Percentiles rank a stretch among this genome's conserved stretches.
Conservation (phyloP, 305 asterid species). For the Fraxinus baroniana region DNA sequence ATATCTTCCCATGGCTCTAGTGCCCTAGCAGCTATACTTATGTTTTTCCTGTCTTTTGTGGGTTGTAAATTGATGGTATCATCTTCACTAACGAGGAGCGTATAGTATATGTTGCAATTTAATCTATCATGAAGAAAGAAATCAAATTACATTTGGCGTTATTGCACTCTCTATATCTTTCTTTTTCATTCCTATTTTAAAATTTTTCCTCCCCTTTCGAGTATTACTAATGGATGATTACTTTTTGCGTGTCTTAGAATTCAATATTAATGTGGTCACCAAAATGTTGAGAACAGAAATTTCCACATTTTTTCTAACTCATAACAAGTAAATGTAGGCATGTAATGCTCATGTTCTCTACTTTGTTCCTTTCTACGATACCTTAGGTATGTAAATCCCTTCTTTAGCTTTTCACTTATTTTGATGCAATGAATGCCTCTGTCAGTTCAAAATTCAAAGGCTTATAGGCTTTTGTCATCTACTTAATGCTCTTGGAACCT, state of each 20-base stretch:
- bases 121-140: background rate
- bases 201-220: no score
- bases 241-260: no score
- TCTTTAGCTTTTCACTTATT: background rate
- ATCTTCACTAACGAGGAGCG: background rate
- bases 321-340: constrained; percentile 43
- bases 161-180: no score
- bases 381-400: constrained; percentile 45
- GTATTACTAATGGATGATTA: no score
- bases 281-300: background rate
- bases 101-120: background rate
- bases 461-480: constrained; percentile 3
- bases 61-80: background rate
- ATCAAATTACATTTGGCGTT: no score
- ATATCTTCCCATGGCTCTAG: background rate
- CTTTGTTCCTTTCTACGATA: constrained; percentile 64
- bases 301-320: constrained; percentile 3
- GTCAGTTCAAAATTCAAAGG: constrained; percentile 2
- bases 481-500: constrained; percentile 9
- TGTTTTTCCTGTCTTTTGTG: background rate
- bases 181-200: no score
- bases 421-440: background rate
- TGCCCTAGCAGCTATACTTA: background rate
- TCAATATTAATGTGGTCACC: background rate
- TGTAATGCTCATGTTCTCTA: constrained; percentile 71